Evolutionary conservation across 257 asterid species (phyloP).

Genomic region (Capsicum rhomboideum): DNA sequence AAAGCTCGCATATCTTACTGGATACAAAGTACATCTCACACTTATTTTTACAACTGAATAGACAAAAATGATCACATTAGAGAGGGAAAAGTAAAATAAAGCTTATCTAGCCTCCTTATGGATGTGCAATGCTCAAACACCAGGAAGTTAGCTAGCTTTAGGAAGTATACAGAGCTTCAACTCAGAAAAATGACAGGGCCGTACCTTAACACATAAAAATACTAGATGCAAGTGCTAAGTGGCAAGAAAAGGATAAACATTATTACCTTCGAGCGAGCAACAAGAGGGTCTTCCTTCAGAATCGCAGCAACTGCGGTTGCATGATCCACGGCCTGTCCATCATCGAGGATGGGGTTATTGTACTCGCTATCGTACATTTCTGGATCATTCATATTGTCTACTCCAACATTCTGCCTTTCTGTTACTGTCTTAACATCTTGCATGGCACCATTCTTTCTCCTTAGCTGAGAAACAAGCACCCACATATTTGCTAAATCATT

Average conservation of each 20-base stretch:
- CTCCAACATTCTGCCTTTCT: slow-evolving; percentile 22
- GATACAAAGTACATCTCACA: background rate
- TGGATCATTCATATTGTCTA: slow-evolving; percentile 21
- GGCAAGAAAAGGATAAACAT: background rate
- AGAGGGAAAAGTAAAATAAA: background rate
- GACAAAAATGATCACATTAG: background rate
- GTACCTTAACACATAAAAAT: background rate
- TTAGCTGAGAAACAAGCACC: slow-evolving; percentile 95
- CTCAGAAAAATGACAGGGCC: background rate
- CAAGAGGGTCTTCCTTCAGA: slow-evolving; percentile 77
- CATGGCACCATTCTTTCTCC: slow-evolving; percentile 46
- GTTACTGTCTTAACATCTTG: slow-evolving; percentile 31
- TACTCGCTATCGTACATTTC: slow-evolving; percentile 30
- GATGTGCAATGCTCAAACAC: background rate
- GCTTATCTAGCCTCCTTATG: background rate
- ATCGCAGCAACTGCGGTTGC: slow-evolving; percentile 25
- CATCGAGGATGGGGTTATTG: slow-evolving; percentile 30
- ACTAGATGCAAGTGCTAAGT: background rate
- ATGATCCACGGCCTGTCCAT: slow-evolving; percentile 23
- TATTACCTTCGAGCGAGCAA: slow-evolving; percentile 74
- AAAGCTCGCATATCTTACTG: background rate
- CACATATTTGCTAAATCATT: slow-evolving; percentile 99
- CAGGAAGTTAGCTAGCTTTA: background rate
- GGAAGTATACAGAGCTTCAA: background rate
- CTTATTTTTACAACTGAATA: background rate